Base-by-base conservation (phyloP, 805 yeast genomes). In the Ogataea pignaliae region DNA sequence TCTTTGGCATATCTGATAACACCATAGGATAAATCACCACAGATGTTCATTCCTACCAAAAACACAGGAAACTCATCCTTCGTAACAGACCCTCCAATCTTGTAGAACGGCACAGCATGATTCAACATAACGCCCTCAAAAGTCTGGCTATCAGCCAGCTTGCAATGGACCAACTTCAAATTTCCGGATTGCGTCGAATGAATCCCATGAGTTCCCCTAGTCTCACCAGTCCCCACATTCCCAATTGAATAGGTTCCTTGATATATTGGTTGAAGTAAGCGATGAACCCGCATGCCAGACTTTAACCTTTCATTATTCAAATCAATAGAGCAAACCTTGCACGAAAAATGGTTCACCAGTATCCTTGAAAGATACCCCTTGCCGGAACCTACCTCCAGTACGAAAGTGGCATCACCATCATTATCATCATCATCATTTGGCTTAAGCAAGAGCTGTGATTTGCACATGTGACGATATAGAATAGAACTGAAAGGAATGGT, bases 371-470 rank as follows among this genome's bases (percentile, higher is more conserved):
- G 36, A 36, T 59, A 57, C 8, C 66, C 66, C 37, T 60, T 63
- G 4, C 67, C 67, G 1, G 65, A 57, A 9, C 61, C 67, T 15
- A 63, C 45, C 36, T 63, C 67, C 11, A 61, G 38, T 0, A 59
- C 40, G 36, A 33, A 43, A 21, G 26, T 7, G 26, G 26, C 26
- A 21, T 21, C 26, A 21, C 7, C 6, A 29, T 29, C 11, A 29
- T 29, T 10, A 29, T 10, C 11, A 29, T 4, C 29, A 28, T 14
- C 18, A 29, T 14, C 30, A 10, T 15, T 8, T 29, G 31, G 12
- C 12, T 10, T 12, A 29, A 12, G 10, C 31, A 10, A 10, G 10
- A 29, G 31, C 12, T 29, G 31, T 29, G 31, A 21, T 7, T 21
- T 21, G 7, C 7, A 21, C 26, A 21, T 21, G 26, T 21, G 26